These are phyloP conservation scores for Candida nanaspora DNA, from an alignment of 805 yeast genomes.

Conservation along the genomic window DNA sequence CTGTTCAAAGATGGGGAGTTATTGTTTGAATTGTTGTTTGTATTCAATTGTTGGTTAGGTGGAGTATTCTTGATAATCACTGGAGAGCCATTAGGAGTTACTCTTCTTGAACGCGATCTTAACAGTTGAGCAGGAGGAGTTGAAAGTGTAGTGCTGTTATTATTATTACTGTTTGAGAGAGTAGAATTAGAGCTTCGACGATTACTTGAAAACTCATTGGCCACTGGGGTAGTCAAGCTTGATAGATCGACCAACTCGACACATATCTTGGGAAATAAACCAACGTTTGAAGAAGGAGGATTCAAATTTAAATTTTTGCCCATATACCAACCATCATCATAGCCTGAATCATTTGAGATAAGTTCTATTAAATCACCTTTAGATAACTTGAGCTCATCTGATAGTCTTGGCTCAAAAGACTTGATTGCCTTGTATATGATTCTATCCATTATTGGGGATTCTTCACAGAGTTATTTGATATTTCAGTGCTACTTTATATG, in stretches of 20 bases:
- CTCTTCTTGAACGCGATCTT: conserved; percentile 55
- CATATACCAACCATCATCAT: conserved; percentile 96
- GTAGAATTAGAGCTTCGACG: neutral
- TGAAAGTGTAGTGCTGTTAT: neutral
- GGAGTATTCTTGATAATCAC: conserved; percentile 13
- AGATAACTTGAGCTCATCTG: conserved; percentile 76
- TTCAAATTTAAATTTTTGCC: conserved; percentile 65
- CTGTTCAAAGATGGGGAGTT: conserved; percentile 9
- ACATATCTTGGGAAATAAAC: conserved; percentile 66
- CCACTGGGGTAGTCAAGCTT: neutral
- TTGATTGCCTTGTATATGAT: conserved; percentile 48
- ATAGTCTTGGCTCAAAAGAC: conserved; percentile 79
- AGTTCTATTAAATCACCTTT: conserved; percentile 86
- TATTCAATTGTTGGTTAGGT: conserved; percentile 6
- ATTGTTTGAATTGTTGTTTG: neutral
- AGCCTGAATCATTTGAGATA: conserved; percentile 87
- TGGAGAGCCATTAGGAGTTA: conserved; percentile 22
- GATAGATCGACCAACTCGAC: neutral
- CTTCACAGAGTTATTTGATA: too few relatives aligned
- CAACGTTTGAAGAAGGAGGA: conserved; percentile 46
- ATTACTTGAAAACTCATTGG: neutral
- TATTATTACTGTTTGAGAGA: neutral
- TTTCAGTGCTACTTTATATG: too few relatives aligned
- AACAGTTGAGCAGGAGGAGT: conserved; percentile 19
- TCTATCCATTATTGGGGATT: neutral